Evolutionary conservation across 2,329 filamentous ascomycete genomes (phyloP).

Genomic region (Colletotrichum noveboracense): DNA sequence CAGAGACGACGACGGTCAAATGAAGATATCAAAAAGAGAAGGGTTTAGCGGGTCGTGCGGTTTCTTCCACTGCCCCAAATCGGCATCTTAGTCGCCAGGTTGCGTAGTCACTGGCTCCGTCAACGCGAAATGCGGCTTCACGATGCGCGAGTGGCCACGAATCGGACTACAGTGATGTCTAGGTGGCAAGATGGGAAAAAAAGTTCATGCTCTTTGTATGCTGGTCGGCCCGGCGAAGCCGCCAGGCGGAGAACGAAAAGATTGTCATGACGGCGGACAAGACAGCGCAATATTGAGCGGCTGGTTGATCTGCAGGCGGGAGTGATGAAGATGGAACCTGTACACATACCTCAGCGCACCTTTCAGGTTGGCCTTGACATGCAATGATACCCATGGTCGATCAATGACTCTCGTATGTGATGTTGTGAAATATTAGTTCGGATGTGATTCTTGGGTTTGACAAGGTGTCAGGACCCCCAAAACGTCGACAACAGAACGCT

Average conservation of each 20-base stretch:
- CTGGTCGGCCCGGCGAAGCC: background rate
- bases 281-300: conserved; percentile 4
- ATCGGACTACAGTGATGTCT: background rate
- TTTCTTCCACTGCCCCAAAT: background rate
- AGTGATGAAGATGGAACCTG: background rate
- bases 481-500: background rate
- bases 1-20: background rate
- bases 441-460: background rate
- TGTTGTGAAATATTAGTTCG: background rate
- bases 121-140: background rate
- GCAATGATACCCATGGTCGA: conserved; percentile 25
- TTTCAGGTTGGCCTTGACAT: conserved; percentile 21
- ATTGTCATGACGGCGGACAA: conserved; percentile 7
- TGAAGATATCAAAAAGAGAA: conserved; percentile 12
- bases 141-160: background rate
- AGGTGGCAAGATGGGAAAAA: background rate
- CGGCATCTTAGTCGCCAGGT: background rate
- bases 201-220: conserved; percentile 5
- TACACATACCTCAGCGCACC: background rate
- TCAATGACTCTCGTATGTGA: background rate
- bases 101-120: background rate
- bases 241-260: conserved; percentile 1
- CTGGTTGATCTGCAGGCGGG: conserved; percentile 1
- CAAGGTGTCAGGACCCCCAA: background rate
- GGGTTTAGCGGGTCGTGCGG: background rate